phyloP scores from a whole-genome alignment of 2,329 filamentous ascomycete species.

The Alternaria panax region DNA sequence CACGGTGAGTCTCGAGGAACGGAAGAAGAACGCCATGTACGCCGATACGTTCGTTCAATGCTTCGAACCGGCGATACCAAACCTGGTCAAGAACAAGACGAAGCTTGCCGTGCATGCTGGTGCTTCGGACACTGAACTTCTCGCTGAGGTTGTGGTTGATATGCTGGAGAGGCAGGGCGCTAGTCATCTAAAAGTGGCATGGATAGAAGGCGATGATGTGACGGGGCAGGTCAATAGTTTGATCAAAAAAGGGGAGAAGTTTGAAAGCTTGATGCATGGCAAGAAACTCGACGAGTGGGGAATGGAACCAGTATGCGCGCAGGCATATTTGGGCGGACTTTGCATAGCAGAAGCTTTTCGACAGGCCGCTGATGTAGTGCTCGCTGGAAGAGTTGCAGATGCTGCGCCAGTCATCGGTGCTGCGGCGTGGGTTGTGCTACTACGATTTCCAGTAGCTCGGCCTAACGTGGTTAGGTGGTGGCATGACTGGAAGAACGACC shows the following conservation, averaged over 20 bases:
- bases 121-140: conserved; percentile 58
- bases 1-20: conserved; percentile 50
- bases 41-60: conserved; percentile 58
- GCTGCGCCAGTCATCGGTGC: conserved; percentile 54
- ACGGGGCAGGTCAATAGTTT: conserved; percentile 41
- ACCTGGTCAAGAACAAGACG: conserved; percentile 28
- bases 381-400: conserved; percentile 43
- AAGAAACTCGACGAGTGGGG: conserved; percentile 48
- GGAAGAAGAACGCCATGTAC: conserved; percentile 37
- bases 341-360: conserved; percentile 39
- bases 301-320: conserved; percentile 31
- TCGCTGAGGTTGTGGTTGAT: conserved; percentile 23
- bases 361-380: conserved; percentile 41
- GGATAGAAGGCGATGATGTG: conserved; percentile 33
- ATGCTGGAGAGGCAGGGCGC: conserved; percentile 17
- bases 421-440: conserved; percentile 47
- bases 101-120: conserved; percentile 64
- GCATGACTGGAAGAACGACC: conserved; percentile 57
- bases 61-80: conserved; percentile 38
- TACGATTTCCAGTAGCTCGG: not conserved
- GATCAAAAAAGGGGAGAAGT: conserved; percentile 45
- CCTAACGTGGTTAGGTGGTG: conserved; percentile 57
- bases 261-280: conserved; percentile 52
- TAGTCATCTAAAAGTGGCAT: conserved; percentile 31
- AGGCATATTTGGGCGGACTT: conserved; percentile 23